Base-by-base conservation (phyloP, 192 early-diverging fungal species). In the Backusella mclennaniae region DNA sequence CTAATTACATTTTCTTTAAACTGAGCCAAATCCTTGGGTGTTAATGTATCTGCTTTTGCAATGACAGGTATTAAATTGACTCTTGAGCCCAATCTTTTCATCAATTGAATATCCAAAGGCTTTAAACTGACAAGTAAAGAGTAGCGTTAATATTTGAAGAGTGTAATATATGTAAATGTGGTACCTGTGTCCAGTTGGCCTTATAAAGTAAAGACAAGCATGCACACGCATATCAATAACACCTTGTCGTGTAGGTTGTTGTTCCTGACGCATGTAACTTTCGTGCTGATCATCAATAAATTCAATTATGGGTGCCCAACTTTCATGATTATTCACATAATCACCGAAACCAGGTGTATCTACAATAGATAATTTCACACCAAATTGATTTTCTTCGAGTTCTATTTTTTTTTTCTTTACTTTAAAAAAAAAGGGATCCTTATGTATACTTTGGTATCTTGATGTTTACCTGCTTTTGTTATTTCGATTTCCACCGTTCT, bases 321-420 rank as follows among this genome's bases (percentile, higher is more conserved):
- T 95, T 76, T 81, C 91, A 73, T 98, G 94, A 84, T 98, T 99
- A 85, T 98, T 99, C 82, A 99, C 94, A 82, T 95, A 96, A 82
- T 99, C 98, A 77, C 98, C 96, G 81, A 96, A 99, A 17, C 98
- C 98, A 49, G 98, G 98, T 23, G 98, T 98, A 82, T 99, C 98
- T 35, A 97, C 95, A 38, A 99, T 94, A 68, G 92, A 97, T 14
- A 99, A 88, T 77, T 94, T 93, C 66, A 99, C 90, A 79, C 92
- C 91, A 76, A 99, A 95, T 56, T 93, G 94, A 80, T 95, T 97
- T 84, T 99, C 98, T 83, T 99, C 96, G 70, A 99, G 92, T 29
- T 96, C 98, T 87, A 33, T 33, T 33, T 33, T 33, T 31, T n/a
- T n/a, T 33, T 33, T 33, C 31, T 33, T 33, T 33, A 33, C 31